Evolutionary conservation across 331 rosid species (phyloP), one percentile per base, ranked within the genome.

Genomic region (Acacia pycnantha): DNA sequence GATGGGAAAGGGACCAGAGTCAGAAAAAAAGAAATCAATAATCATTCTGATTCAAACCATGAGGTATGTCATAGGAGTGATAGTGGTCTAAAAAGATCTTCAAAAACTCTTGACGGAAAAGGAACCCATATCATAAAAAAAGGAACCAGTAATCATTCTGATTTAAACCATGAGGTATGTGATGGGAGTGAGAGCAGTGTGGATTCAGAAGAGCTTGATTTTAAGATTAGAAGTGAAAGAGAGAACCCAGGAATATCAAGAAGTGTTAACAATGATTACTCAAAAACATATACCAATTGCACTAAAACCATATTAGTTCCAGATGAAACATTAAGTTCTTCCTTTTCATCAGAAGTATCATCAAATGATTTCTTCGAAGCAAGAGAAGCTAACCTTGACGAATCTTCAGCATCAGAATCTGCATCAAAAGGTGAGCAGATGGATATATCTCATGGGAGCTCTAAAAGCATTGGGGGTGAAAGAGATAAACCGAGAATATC

Each of bases 341-440:
- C 86, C 29, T 75, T 82, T 58, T 88, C 69, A 2, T 87, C 88
- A 56, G 85, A 82, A 48, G 64, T 83, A 43, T 79, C 89, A 16
- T 14, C 59, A 4, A 85, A 78, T 22, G 74, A 76, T 86, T 76
- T 82, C 27, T 82, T 77, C 73, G 74, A 74, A 78, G 40, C 69
- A 44, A 88, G 80, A 59, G 41, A 70, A 54, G 76, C 31, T 54
- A 77, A 74, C 68, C 59, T 70, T 72, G 43, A 77, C 62, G n/a
- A 62, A 18, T 61, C 78, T 31, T 46, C 31, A 68, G 76, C 61
- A 77, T 74, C 71, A n/a, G 33, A 40, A 35, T 41, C 41, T 67
- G 70, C 74, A 64, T 50, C 72, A 58, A 68, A 82, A 35, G 82
- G 72, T 83, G 83, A 53, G 11, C 70, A 84, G 51, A 51, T 59